These are phyloP conservation scores for Geotrichum bryndzae DNA, from an alignment of 1,139 yeast species.

Conservation along the genomic window DNA sequence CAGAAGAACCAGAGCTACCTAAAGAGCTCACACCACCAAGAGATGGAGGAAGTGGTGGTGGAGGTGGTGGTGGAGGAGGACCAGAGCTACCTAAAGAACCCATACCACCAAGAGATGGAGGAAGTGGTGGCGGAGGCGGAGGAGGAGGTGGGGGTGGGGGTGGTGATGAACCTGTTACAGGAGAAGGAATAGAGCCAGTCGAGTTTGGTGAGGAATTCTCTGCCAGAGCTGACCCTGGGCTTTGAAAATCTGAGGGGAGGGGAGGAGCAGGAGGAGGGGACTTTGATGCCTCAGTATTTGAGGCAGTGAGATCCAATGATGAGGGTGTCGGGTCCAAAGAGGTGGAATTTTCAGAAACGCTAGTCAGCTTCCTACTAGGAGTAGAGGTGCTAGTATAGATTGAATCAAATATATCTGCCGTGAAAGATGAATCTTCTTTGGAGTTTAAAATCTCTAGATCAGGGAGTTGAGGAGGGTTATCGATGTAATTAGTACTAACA, in stretches of 20 bases:
- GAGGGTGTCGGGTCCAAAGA: background rate
- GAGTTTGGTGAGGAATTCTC: background rate
- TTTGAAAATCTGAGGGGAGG: background rate
- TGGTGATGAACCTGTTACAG: slow-evolving; percentile 39
- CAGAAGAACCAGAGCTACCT: no score
- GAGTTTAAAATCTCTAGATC: background rate
- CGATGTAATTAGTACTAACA: slow-evolving; percentile 1
- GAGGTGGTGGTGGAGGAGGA: slow-evolving; percentile 24
- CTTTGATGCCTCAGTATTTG: background rate
- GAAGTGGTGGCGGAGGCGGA: slow-evolving; percentile 20
- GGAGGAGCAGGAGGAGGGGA: background rate
- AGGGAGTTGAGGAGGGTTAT: background rate
- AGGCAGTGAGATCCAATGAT: background rate
- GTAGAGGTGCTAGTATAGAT: background rate
- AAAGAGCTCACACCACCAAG: slow-evolving; percentile 17
- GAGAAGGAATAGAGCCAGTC: slow-evolving; percentile 25
- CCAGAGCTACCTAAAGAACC: slow-evolving; percentile 12
- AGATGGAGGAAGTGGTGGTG: slow-evolving; percentile 35
- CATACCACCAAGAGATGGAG: slow-evolving; percentile 21
- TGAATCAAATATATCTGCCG: background rate
- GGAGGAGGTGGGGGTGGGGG: slow-evolving; percentile 30
- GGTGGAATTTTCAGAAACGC: background rate
- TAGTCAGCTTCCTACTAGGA: background rate
- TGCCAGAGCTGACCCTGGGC: background rate
- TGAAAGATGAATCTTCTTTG: background rate